phyloP scores from a whole-genome alignment of 768 basidiomycete genomes.

The Phanerochaete carnosa region DNA sequence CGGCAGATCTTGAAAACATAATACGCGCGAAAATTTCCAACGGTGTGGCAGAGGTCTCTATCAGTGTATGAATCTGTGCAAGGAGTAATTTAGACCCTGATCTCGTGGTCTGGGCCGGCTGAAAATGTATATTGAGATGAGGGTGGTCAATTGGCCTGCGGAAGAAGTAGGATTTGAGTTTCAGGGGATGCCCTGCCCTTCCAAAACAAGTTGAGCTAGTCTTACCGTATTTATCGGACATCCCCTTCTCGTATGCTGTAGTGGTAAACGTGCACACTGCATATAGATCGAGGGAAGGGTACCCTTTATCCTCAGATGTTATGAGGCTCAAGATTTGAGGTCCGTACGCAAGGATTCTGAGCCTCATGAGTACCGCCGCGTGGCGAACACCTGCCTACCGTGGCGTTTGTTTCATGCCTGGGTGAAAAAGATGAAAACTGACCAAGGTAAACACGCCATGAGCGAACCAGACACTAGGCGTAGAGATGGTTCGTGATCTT shows the following conservation, averaged over 20 bases:
- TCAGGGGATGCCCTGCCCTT: not conserved
- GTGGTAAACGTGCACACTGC: no score
- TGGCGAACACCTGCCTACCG: no score
- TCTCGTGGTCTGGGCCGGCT: not conserved
- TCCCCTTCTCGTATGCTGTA: no score
- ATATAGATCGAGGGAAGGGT: no score
- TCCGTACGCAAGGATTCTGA: no score
- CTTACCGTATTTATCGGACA: no score
- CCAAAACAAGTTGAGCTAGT: no score
- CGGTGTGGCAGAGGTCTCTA: not conserved
- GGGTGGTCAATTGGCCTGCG: not conserved
- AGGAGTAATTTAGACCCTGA: not conserved
- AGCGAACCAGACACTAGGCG: no score
- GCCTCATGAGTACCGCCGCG: no score
- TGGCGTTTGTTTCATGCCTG: not conserved
- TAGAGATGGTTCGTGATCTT: no score
- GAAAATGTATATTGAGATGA: not conserved
- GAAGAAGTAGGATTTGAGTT: not conserved
- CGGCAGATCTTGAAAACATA: not conserved
- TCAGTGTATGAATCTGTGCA: not conserved
- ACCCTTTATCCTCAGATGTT: no score
- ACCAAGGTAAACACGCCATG: not conserved
- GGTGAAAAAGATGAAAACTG: not conserved
- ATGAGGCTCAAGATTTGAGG: no score
- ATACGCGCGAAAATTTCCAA: not conserved